These are phyloP conservation scores for Peniophora sp. DNA, from an alignment of 1,284 basidiomycete species.

Conservation along the genomic window DNA sequence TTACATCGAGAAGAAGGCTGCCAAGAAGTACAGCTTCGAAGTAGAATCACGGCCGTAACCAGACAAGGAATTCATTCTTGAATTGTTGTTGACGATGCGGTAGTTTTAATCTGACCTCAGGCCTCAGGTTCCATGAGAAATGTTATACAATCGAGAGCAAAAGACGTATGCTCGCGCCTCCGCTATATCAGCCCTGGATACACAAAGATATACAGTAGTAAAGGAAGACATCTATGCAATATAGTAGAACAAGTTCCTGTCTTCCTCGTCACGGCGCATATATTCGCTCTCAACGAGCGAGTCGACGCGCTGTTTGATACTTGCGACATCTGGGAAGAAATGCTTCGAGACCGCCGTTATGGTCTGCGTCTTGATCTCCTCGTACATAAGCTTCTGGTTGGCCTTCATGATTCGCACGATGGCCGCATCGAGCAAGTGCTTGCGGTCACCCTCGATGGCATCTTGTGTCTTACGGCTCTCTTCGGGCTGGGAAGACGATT, in stretches of 20 bases:
- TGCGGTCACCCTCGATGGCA: constrained; percentile 82
- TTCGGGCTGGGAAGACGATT: constrained; percentile 53
- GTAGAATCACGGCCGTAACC: neutral
- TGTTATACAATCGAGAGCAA: no score
- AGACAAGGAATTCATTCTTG: no score
- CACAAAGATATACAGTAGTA: no score
- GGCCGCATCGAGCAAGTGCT: constrained; percentile 83
- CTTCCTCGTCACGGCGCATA: constrained; percentile 65
- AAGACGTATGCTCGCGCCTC: no score
- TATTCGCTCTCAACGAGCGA: constrained; percentile 83
- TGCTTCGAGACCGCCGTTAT: constrained; percentile 77
- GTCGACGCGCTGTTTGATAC: constrained; percentile 82
- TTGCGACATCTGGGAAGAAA: constrained; percentile 63
- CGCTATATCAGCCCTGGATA: no score
- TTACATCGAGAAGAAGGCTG: constrained; percentile 47
- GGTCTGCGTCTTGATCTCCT: constrained; percentile 71
- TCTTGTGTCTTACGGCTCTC: constrained; percentile 81
- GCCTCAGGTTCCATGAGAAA: no score
- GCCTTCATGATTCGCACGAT: constrained; percentile 95
- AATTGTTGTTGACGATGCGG: no score
- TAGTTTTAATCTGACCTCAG: no score
- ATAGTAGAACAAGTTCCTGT: constrained; percentile 69
- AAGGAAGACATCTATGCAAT: constrained; percentile 49
- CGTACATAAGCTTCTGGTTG: constrained; percentile 71
- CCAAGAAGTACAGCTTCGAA: constrained; percentile 51